Conservation (phyloP, 2,329 filamentous ascomycete species). For the Xylaria sp. region DNA sequence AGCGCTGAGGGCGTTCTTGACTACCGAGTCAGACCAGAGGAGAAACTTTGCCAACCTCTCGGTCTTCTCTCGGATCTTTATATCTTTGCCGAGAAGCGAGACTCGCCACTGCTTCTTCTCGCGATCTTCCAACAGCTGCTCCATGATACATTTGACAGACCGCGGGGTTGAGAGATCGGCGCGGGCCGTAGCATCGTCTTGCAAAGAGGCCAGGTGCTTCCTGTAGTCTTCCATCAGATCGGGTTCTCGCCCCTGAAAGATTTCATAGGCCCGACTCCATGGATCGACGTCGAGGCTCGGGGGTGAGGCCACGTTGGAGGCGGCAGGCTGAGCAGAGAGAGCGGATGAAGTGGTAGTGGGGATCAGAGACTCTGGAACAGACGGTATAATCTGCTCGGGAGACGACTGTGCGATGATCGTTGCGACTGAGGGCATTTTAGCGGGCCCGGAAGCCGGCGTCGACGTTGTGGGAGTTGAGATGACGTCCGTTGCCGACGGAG, state of each 20-base stretch:
- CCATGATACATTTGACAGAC: slow-evolving; percentile 2
- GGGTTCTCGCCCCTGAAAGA: background rate
- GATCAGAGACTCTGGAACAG: too few species aligned
- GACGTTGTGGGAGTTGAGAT: too few species aligned
- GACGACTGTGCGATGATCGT: too few species aligned
- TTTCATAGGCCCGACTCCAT: background rate
- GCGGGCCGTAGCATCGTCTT: too few species aligned
- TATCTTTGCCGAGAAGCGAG: background rate
- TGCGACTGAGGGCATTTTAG: too few species aligned
- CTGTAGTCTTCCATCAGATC: background rate
- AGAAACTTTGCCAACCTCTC: slow-evolving; percentile 11
- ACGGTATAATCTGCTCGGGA: too few species aligned
- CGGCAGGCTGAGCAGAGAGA: too few species aligned
- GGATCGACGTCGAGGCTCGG: too few species aligned
- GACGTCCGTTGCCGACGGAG: too few species aligned
- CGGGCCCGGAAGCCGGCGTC: too few species aligned
- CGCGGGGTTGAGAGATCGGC: background rate
- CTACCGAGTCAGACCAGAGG: background rate
- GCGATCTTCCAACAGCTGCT: background rate
- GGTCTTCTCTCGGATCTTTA: background rate
- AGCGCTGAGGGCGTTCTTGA: slow-evolving; percentile 2
- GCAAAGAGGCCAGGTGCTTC: background rate
- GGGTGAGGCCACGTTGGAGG: too few species aligned
- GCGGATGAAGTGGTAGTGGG: too few species aligned
- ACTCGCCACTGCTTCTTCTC: slow-evolving; percentile 7